phyloP scores from a whole-genome alignment of 2,329 filamentous ascomycete species.

The Macrophomina pseudophaseolina region DNA sequence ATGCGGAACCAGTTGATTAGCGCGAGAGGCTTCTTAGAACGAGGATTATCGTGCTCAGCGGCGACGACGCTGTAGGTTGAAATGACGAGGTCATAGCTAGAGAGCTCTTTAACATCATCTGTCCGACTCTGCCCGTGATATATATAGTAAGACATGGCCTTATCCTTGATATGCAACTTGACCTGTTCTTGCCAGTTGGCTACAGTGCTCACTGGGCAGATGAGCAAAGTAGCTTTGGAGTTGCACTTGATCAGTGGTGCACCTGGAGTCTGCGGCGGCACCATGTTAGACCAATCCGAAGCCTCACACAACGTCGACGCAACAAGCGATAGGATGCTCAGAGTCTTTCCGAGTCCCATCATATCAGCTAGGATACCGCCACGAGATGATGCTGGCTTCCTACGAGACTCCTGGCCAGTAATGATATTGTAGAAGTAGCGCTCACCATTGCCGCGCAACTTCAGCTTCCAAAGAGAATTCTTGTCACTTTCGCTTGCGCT shows the following conservation, averaged over 20 bases:
- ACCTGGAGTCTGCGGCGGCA: constrained; percentile 49
- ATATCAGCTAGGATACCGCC: constrained; percentile 58
- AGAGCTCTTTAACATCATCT: constrained; percentile 68
- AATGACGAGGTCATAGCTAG: constrained; percentile 80
- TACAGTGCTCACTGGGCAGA: constrained; percentile 88
- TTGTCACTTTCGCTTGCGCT: constrained; percentile 63
- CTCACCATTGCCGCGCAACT: constrained; percentile 61
- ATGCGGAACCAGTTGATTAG: constrained; percentile 91
- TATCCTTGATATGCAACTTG: constrained; percentile 73
- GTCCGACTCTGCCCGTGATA: constrained; percentile 84
- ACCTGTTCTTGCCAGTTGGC: constrained; percentile 96
- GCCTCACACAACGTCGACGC: constrained; percentile 67
- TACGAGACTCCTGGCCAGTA: constrained; percentile 60
- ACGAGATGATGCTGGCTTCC: constrained; percentile 43
- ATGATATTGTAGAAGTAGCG: constrained; percentile 82
- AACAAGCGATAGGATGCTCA: constrained; percentile 83
- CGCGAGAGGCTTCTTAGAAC: constrained; percentile 69
- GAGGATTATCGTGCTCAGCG: constrained; percentile 70
- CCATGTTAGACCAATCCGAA: constrained; percentile 61
- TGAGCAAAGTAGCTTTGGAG: constrained; percentile 78
- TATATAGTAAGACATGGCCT: constrained; percentile 72
- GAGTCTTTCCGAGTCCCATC: constrained; percentile 59
- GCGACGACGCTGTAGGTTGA: constrained; percentile 91
- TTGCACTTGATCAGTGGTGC: constrained; percentile 57
- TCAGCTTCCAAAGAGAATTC: constrained; percentile 78